Evolutionary conservation across 2,329 filamentous ascomycete genomes (phyloP), one percentile per base, ranked within the genome.

Genomic region (Calonectria fujianensis): DNA sequence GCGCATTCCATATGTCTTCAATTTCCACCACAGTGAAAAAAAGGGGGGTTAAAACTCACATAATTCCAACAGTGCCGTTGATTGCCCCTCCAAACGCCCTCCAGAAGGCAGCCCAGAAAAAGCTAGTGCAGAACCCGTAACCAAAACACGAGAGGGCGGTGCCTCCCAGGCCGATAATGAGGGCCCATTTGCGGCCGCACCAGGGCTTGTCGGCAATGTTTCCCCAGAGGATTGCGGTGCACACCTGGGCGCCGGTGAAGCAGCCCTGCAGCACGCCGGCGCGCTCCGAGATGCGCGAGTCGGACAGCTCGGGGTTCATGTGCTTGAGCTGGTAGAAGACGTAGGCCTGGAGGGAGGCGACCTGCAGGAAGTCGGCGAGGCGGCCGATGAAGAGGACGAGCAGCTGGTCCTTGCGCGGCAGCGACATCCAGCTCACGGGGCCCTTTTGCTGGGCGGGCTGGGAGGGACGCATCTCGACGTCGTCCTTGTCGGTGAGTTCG

Each of bases 271-370:
- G 85, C 27, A 95, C 86, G 32, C 94, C 94, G 0, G 93, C 93
- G 81, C 95, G 93, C 7, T 89, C 89, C 0, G 94, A 91, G 72
- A 95, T 93, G 61, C 86, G 83, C 31, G 87, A 82, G 70, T 90
- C 88, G 20, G 89, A 86, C 18, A 90, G 82, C 0, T 88, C 90
- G 2, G 89, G 89, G 74, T 87, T 83, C 82, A 95, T 94, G 5
- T 91, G 93, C 78, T 91, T 92, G 18, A 95, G 90, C 83, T 95
- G 93, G 84, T 94, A 95, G 85, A 94, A 95, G 82, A 96, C 90
- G 82, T 95, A 96, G 52, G 92, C 90, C 80, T 93, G 90, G 41
- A 94, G 83, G 2, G 90, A 92, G 9, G 93, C 94, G 74, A 95
- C 91, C 7, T 94, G 93, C 48, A 96, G 85, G 59, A 94, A 94